Conservation (phyloP, 2,329 filamentous ascomycete species). For the Penicillium sp. region DNA sequence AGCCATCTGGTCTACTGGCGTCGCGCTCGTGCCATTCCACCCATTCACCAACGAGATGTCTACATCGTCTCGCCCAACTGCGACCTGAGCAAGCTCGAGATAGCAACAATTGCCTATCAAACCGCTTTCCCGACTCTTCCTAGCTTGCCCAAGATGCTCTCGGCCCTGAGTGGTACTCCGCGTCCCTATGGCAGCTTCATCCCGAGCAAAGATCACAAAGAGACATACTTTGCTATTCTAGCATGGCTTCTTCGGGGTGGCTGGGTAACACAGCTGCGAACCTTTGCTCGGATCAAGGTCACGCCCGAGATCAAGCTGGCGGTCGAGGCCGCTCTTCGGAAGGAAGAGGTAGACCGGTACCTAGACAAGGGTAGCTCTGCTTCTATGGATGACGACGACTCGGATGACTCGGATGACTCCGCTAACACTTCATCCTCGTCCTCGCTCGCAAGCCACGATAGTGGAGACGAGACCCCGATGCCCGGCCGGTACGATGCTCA, state of each 20-base stretch:
- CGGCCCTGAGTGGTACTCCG: constrained; percentile 70
- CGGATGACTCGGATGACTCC: constrained; percentile 17
- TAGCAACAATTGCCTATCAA: constrained; percentile 66
- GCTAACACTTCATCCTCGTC: constrained; percentile 37
- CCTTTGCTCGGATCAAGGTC: constrained; percentile 83
- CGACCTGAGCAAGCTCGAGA: constrained; percentile 64
- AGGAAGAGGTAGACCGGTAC: constrained; percentile 52
- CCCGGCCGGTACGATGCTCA: constrained; percentile 26
- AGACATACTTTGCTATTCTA: constrained; percentile 81
- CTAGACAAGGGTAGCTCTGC: constrained; percentile 28
- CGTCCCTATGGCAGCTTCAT: constrained; percentile 77
- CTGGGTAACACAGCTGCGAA: constrained; percentile 89
- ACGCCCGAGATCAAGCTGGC: constrained; percentile 75
- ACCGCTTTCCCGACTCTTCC: constrained; percentile 76
- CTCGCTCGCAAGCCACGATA: constrained; percentile 36
- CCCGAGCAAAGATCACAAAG: constrained; percentile 79
- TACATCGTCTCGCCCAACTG: constrained; percentile 92
- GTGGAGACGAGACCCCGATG: constrained; percentile 36
- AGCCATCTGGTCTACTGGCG: constrained; percentile 96
- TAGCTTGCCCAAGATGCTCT: constrained; percentile 78
- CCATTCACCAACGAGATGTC: constrained; percentile 79
- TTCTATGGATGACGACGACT: constrained; percentile 21
- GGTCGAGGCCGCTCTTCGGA: constrained; percentile 65
- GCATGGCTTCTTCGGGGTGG: constrained; percentile 89
- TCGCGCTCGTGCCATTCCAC: constrained; percentile 82